These are phyloP conservation scores for Ophiocordyceps australis DNA, from an alignment of 2,329 filamentous ascomycete species.

Conservation along the genomic window DNA sequence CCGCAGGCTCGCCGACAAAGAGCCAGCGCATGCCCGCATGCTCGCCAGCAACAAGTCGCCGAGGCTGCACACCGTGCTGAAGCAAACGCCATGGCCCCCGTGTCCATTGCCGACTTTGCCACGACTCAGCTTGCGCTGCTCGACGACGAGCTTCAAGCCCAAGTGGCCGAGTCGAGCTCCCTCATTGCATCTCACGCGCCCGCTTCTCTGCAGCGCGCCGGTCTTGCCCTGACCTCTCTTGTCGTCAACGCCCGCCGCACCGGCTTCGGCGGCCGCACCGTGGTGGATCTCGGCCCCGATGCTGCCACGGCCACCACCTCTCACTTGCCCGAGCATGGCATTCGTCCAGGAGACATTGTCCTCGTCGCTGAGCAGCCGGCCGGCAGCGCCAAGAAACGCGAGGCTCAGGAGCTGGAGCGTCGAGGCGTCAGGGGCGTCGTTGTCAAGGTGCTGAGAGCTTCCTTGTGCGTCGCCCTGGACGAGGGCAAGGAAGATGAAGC, in stretches of 20 bases:
- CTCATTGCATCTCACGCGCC: constrained; percentile 53
- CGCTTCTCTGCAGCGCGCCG: constrained; percentile 51
- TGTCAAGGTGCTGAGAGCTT: constrained; percentile 37
- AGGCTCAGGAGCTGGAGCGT: constrained; percentile 52
- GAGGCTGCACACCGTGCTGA: background rate
- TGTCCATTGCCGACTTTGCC: constrained; percentile 53
- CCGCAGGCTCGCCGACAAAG: no score
- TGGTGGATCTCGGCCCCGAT: constrained; percentile 65
- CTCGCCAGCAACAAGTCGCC: background rate
- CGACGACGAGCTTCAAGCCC: constrained; percentile 50
- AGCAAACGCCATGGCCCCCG: constrained; percentile 19
- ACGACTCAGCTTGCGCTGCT: constrained; percentile 53
- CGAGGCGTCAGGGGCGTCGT: constrained; percentile 56
- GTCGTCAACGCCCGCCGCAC: constrained; percentile 60
- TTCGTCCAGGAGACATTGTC: constrained; percentile 64
- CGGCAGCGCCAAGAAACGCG: constrained; percentile 53
- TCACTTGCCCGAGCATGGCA: constrained; percentile 57
- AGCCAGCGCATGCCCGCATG: no score
- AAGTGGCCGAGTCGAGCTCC: constrained; percentile 49
- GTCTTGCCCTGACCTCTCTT: constrained; percentile 66
- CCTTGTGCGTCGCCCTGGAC: constrained; percentile 50
- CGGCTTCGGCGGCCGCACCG: constrained; percentile 76
- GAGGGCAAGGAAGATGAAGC: constrained; percentile 34
- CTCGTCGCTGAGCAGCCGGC: constrained; percentile 57
- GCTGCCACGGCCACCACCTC: constrained; percentile 35